phyloP scores from a whole-genome alignment of 257 asterid species.

The Lycium ferocissimum region DNA sequence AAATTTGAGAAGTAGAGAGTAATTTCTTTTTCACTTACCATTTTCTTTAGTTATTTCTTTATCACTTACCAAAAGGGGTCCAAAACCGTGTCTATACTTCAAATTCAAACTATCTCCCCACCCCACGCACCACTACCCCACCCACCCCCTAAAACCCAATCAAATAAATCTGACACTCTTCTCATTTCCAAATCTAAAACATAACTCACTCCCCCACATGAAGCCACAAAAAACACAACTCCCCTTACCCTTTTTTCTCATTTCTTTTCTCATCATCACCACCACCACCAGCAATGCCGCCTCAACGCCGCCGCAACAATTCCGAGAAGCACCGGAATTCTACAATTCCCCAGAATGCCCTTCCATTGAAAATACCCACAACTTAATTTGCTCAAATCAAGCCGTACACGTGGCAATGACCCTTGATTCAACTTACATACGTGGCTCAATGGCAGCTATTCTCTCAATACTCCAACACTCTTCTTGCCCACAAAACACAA shows the following conservation, averaged over 20 bases:
- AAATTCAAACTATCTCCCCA: constrained; percentile 43
- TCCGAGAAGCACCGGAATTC: constrained; percentile 90
- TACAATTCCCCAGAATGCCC: constrained; percentile 76
- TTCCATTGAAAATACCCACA: constrained; percentile 32
- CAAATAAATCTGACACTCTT: constrained; percentile 26
- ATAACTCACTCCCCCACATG: constrained; percentile 28
- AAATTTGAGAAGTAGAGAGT: too few relatives aligned
- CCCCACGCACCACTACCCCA: not conserved
- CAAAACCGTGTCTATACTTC: constrained; percentile 37
- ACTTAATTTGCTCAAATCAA: constrained; percentile 49
- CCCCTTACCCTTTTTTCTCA: not conserved
- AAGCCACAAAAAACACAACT: constrained; percentile 13
- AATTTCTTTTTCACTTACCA: too few relatives aligned
- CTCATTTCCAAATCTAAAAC: constrained; percentile 27
- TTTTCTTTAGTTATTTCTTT: not conserved
- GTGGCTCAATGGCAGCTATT: constrained; percentile 94
- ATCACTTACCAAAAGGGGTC: not conserved
- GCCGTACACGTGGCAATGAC: constrained; percentile 93
- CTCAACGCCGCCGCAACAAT: constrained; percentile 38
- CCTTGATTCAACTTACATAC: constrained; percentile 75
- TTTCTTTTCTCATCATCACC: constrained; percentile 4
- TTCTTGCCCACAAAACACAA: constrained; percentile 76
- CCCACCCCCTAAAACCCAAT: not conserved
- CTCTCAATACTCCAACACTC: constrained; percentile 85
- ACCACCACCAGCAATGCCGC: constrained; percentile 5